Conservation (phyloP, 352 stramenopile species). For the Plasmopara muralis region DNA sequence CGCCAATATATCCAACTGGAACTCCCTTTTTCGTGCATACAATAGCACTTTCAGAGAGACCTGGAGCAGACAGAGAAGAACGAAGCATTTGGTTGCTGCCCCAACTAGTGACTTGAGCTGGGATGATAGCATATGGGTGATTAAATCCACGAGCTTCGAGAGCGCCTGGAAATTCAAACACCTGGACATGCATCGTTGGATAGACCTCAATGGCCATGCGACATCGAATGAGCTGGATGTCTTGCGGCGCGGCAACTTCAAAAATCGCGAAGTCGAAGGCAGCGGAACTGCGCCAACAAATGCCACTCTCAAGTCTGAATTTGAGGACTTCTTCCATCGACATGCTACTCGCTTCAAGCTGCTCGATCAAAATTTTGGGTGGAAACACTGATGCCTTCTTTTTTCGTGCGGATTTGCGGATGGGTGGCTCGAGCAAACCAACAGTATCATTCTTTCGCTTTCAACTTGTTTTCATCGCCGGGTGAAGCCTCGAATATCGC, state of each 20-base stretch:
- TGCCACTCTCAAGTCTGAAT: conserved; percentile 2
- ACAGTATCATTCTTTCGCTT: not conserved
- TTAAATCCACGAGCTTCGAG: not conserved
- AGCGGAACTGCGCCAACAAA: conserved; percentile 1
- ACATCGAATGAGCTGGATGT: not conserved
- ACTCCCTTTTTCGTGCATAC: conserved; percentile 21
- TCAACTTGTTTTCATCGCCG: not conserved
- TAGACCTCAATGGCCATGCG: not conserved
- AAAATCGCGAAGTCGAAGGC: conserved; percentile 5
- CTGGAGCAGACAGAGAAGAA: conserved; percentile 14
- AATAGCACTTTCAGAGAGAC: conserved; percentile 21
- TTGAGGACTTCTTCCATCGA: not conserved
- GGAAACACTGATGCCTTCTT: not conserved
- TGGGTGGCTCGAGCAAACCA: not conserved
- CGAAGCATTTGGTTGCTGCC: not conserved
- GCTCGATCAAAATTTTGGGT: conserved; percentile 1
- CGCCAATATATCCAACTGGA: conserved; percentile 6
- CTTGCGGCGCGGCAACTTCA: not conserved
- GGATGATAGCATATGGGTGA: conserved; percentile 1
- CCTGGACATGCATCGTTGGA: not conserved
- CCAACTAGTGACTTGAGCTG: conserved; percentile 4
- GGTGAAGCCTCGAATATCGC: conserved; percentile 1
- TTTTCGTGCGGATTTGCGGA: not conserved
- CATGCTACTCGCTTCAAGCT: not conserved
- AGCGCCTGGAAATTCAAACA: conserved; percentile 2